Conservation (phyloP, 2,329 filamentous ascomycete species). For the Aspergillus neoniger region DNA sequence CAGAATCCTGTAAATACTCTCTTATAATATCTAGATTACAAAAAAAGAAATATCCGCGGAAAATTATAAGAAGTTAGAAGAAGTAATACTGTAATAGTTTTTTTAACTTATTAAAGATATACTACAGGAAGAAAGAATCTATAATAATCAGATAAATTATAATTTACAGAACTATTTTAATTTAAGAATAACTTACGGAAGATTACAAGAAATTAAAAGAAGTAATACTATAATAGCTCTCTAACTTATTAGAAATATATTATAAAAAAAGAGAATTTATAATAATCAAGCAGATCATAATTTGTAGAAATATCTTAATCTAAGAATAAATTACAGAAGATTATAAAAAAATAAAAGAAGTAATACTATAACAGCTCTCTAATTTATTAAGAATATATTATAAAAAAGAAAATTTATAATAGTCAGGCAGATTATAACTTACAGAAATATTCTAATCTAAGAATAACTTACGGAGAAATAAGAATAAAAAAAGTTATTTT, state of each 20-base stretch:
- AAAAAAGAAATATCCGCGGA: background rate
- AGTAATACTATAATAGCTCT: constrained; percentile 5
- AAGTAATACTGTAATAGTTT: constrained; percentile 5
- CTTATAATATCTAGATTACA: background rate
- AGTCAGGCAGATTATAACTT: background rate
- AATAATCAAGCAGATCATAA: background rate
- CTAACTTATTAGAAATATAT: background rate
- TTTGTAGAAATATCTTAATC: constrained; percentile 4
- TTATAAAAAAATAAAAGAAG: background rate
- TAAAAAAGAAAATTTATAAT: constrained; percentile 2
- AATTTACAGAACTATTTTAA: constrained; percentile 8
- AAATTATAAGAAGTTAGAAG: background rate
- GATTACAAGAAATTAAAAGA: too few species aligned
- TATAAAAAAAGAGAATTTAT: constrained; percentile 6
- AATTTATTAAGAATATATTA: constrained; percentile 1
- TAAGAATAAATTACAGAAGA: background rate
- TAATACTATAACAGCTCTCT: constrained; percentile 5
- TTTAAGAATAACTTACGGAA: constrained; percentile 1
- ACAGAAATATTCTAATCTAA: constrained; percentile 4
- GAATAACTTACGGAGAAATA: background rate
- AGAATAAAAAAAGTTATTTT: background rate
- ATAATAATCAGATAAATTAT: background rate
- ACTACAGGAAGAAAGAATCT: constrained; percentile 11
- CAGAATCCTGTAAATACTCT: background rate
- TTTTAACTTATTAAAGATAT: background rate